These are phyloP conservation scores for Penicillium herquei DNA, from an alignment of 495 filamentous ascomycete species.

Conservation along the genomic window DNA sequence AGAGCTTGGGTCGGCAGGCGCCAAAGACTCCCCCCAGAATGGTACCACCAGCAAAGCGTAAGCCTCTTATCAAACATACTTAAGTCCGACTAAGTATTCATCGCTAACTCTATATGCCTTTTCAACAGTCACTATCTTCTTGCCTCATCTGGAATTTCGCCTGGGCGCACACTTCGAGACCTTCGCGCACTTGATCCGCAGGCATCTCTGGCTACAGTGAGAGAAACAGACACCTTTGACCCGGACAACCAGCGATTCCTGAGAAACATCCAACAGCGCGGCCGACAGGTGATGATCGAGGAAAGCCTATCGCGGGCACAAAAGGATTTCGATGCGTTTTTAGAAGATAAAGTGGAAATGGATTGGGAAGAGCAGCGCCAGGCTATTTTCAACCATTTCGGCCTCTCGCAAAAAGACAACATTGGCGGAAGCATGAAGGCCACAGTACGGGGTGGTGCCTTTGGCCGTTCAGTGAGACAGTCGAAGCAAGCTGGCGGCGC, in stretches of 20 bases:
- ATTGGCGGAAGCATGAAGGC: constrained; percentile 39
- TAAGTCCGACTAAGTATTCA: neutral
- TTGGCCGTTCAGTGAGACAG: constrained; percentile 57
- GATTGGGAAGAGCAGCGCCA: constrained; percentile 94
- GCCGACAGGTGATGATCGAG: constrained; percentile 83
- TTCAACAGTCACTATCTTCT: constrained; percentile 71
- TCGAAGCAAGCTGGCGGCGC: constrained; percentile 30
- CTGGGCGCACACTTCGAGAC: constrained; percentile 73
- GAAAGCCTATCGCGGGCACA: constrained; percentile 84
- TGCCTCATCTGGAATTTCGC: constrained; percentile 82
- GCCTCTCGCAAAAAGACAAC: constrained; percentile 67
- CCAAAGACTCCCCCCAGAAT: constrained; percentile 43
- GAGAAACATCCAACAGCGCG: constrained; percentile 80
- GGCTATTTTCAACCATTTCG: constrained; percentile 94
- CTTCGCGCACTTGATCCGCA: constrained; percentile 60
- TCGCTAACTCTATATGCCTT: constrained; percentile 6
- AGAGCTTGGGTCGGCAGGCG: constrained; percentile 62
- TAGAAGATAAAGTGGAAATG: constrained; percentile 91
- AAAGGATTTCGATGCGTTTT: constrained; percentile 84
- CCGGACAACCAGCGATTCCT: constrained; percentile 82
- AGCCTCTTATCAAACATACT: constrained; percentile 17
- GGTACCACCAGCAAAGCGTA: constrained; percentile 63
- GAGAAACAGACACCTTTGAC: constrained; percentile 53
- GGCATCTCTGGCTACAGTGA: constrained; percentile 40
- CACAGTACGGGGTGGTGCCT: constrained; percentile 49